Base-by-base conservation (phyloP, 2,329 filamentous ascomycete genomes). In the Calcarisporium arbuscula region DNA sequence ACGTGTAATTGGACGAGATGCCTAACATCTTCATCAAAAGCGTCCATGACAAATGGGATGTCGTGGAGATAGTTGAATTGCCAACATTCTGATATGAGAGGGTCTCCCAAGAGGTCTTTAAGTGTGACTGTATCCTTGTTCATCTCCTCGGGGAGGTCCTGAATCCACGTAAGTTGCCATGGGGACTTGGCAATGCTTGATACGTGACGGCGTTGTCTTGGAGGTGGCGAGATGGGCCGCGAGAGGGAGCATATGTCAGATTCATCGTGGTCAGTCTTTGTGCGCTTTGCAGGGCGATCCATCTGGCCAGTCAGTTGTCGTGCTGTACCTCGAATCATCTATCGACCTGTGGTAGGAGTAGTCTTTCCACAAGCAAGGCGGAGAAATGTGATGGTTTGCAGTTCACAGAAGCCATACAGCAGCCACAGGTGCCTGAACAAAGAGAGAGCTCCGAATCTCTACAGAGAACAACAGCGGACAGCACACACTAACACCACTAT, bases 51-150 rank as follows among this genome's bases (percentile, higher is more conserved):
- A 40, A 77, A 80, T 27, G 64, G 57, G 10, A 80, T 55, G 44
- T 83, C 72, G 42, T 82, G 74, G 2, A 83, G 51, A 35, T 65
- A 84, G 49, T 85, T 84, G 56, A 85, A 85, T 35, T 80, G 69
- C 80, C 80, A 85, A 43, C 74, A 77, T 50, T 83, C 76, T 25
- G 72, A 70, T 35, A 92, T 85, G 42, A 87, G 65, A 1, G 84
- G 82, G 52, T 88, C 78, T 1, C 82, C 77, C 2, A 94, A 67
- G 6, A 94, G 68, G 38, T 86, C 82, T 5, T 62, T 60, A 8
- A 92, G 62, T 2, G 67, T 70, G 21, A 90, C 58, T 0, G 84
- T 68, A 53, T 82, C 83, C 17, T 65, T 60, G 59, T 94, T 92
- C 41, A 61, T 58, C 1, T 61, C 54, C 2, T 64, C 55, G 2